Conservation (phyloP, 805 yeast genomes). For the Saccharomycopsis malanga region DNA sequence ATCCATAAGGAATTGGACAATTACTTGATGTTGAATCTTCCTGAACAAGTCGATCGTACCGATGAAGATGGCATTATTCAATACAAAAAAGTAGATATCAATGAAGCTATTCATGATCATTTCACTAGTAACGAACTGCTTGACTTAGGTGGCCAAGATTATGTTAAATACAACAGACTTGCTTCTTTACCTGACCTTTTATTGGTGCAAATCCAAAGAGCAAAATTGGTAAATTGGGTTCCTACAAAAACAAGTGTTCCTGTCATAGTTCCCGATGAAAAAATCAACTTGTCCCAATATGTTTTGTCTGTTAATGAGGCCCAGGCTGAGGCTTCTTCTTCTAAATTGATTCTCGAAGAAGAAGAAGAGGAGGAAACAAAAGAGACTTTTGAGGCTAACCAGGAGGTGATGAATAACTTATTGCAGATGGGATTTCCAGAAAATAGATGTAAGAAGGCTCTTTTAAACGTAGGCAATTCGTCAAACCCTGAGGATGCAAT, state of each 20-base stretch:
- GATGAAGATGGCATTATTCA: conserved; percentile 39
- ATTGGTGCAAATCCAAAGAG: conserved; percentile 69
- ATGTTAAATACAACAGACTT: conserved; percentile 32
- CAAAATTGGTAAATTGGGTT: conserved; percentile 81
- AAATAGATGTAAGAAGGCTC: conserved; percentile 55
- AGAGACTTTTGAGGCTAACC: conserved; percentile 45
- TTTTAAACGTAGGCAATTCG: conserved; percentile 64
- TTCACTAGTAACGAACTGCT: conserved; percentile 47
- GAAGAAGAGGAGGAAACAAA: conserved; percentile 24
- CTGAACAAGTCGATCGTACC: conserved; percentile 32
- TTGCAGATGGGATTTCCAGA: conserved; percentile 84
- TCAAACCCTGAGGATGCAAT: conserved; percentile 59
- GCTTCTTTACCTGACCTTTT: conserved; percentile 63
- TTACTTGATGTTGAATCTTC: conserved; percentile 54
- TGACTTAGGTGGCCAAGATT: conserved; percentile 54
- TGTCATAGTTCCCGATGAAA: conserved; percentile 40
- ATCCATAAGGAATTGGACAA: conserved; percentile 52
- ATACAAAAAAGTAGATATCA: conserved; percentile 37
- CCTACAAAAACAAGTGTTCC: conserved; percentile 80
- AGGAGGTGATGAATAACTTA: conserved; percentile 46
- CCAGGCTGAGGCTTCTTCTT: conserved; percentile 29
- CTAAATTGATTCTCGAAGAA: conserved; percentile 32
- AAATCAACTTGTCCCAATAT: conserved; percentile 39
- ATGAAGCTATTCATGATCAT: conserved; percentile 42
- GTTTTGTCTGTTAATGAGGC: not conserved